phyloP scores from a whole-genome alignment of 2,329 filamentous ascomycete genomes.

The Epichloe coenophiala region DNA sequence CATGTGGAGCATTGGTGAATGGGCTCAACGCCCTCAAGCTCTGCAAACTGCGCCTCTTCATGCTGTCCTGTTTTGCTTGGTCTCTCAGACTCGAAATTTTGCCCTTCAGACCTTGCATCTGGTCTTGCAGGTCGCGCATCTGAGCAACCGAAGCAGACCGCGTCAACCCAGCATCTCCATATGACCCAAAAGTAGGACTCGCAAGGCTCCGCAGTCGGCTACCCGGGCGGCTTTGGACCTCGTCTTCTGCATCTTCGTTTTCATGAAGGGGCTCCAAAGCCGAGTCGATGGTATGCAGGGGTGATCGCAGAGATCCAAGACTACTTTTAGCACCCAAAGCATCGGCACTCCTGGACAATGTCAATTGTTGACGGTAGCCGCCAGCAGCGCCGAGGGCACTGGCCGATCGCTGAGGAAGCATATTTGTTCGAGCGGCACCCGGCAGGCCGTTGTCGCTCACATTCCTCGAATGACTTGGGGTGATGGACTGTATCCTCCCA shows the following conservation, averaged over 20 bases:
- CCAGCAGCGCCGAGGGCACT: constrained; percentile 50
- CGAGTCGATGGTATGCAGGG: constrained; percentile 26
- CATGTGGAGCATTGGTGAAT: constrained; percentile 52
- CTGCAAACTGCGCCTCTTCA: constrained; percentile 65
- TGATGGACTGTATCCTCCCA: constrained; percentile 7
- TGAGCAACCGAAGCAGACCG: constrained; percentile 61
- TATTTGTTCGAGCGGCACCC: constrained; percentile 14
- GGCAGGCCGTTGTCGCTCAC: constrained; percentile 19
- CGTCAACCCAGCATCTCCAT: constrained; percentile 35
- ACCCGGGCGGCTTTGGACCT: constrained; percentile 16
- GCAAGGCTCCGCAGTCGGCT: constrained; percentile 24
- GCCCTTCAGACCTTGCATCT: constrained; percentile 74
- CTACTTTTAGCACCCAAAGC: constrained; percentile 19
- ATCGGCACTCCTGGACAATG: constrained; percentile 30
- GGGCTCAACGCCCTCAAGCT: constrained; percentile 65
- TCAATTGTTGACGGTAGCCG: constrained; percentile 39
- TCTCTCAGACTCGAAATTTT: constrained; percentile 71
- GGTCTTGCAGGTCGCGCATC: constrained; percentile 61
- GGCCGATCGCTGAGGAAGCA: constrained; percentile 41
- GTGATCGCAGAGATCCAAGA: constrained; percentile 19
- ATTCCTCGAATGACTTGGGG: constrained; percentile 16
- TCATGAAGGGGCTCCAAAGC: constrained; percentile 40
- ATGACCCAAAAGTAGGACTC: constrained; percentile 31
- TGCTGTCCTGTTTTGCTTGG: constrained; percentile 63
- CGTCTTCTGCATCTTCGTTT: constrained; percentile 22